Evolutionary conservation across 371 early-diverging fungal genomes (phyloP), one percentile per base, ranked within the genome.

Genomic region (Syncephalastrum sp.): DNA sequence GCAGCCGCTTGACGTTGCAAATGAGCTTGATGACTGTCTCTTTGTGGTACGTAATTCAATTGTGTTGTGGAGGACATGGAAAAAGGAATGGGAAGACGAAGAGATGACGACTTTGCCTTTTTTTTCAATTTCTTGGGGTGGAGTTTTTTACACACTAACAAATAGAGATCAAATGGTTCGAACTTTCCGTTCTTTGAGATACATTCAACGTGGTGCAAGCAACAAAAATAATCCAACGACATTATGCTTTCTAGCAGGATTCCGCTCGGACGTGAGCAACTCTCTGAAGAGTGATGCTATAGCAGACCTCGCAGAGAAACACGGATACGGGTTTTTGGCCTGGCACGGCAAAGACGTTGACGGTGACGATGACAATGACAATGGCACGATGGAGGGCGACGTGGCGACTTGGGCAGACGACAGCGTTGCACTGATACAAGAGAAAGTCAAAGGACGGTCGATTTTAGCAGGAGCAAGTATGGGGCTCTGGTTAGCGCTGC

Each of bases 221-320:
- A 10, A 10, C 38, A 33, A 33, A 33, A 12, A 33, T 33, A 33
- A 33, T 33, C 38, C 5, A 12, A 15, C 23, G 3, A 76, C 78
- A 3, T 14, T 77, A 7, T 77, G 78, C 44, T 79, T 69, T 54
- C 73, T 79, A 33, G 70, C 75, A 15, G 79, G 79, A 0, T 79
- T 71, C 33, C 62, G 61, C 3, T 75, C 75, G 0, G 47, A 64
- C 10, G 69, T 67, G 17, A 46, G 58, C n/a, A 59, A 51, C 16
- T 79, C 79, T 1, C 60, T 53, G 38, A 79, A 79, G 47, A 62
- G 68, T 6, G 49, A 59, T 2, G 33, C 38, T 5, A 41, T 74
- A 3, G 63, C 69, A 47, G 43, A 64, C 13, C 52, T 60, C 15
- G 61, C 69, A 1, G 5, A 25, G 5, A 10, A 50, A n/a, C 55